Conservation (phyloP, 2,329 filamentous ascomycete species). For the Penicillium digitatum region DNA sequence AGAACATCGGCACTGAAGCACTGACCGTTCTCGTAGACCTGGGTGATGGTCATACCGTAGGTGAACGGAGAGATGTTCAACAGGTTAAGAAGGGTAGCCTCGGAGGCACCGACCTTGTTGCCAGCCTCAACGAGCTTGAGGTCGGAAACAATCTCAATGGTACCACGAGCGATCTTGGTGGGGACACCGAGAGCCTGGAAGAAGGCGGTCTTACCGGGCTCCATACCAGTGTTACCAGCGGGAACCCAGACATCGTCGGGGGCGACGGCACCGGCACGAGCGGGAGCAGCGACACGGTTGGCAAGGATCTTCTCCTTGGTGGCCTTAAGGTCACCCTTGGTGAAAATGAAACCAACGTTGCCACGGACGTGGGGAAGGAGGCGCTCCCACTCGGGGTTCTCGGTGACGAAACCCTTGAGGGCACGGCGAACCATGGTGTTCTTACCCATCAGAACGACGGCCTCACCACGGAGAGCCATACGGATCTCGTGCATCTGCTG, state of each 20-base stretch:
- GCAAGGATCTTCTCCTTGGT: slow-evolving; percentile 89
- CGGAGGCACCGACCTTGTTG: slow-evolving; percentile 94
- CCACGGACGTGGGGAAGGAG: slow-evolving; percentile 93
- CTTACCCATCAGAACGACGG: slow-evolving; percentile 98
- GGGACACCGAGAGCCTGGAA: slow-evolving; percentile 99
- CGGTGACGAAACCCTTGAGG: slow-evolving; percentile 85
- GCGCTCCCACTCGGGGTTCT: slow-evolving; percentile 96
- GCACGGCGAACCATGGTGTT: slow-evolving; percentile 99
- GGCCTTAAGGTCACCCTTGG: slow-evolving; percentile 89
- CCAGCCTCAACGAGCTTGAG: slow-evolving; percentile 95
- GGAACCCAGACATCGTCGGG: slow-evolving; percentile 91
- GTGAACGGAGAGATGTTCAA: slow-evolving; percentile 99
- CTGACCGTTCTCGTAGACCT: slow-evolving; percentile 98
- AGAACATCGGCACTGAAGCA: slow-evolving; percentile 80
- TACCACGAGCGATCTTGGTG: slow-evolving; percentile 99
- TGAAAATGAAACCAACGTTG: slow-evolving; percentile 99
- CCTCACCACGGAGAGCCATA: slow-evolving; percentile 80
- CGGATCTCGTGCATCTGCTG: slow-evolving; percentile 99
- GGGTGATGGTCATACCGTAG: slow-evolving; percentile 92
- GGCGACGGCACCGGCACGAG: slow-evolving; percentile 94
- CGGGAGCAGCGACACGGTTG: slow-evolving; percentile 97
- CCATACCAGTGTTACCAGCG: slow-evolving; percentile 99
- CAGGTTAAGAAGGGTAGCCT: slow-evolving; percentile 99
- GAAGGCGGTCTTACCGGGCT: slow-evolving; percentile 99
- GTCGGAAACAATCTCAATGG: slow-evolving; percentile 98